Percentiles rank a stretch among this genome's conserved stretches.
Conservation (phyloP, 192 early-diverging fungal genomes). For the Entomortierella beljakovae region DNA sequence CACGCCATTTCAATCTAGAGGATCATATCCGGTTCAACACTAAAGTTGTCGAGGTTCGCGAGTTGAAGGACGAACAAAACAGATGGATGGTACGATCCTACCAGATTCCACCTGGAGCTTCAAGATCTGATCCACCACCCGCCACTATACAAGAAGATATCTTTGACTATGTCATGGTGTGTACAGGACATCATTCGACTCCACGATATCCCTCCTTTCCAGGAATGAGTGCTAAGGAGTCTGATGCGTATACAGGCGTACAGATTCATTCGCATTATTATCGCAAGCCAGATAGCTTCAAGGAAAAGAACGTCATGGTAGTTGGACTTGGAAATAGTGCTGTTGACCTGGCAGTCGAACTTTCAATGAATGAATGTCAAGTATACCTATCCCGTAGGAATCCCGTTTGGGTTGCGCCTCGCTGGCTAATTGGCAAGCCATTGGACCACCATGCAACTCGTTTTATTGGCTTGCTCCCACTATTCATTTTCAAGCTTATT, state of each 20-base stretch:
- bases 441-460: slow-evolving; percentile 60
- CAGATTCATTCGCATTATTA: slow-evolving; percentile 71
- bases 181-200: slow-evolving; percentile 68
- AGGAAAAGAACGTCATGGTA: slow-evolving; percentile 64
- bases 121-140: not conserved
- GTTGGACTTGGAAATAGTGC: slow-evolving; percentile 72
- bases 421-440: slow-evolving; percentile 63
- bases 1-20: slow-evolving; percentile 59
- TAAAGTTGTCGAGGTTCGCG: slow-evolving; percentile 59
- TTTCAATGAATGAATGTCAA: slow-evolving; percentile 63
- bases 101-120: not conserved
- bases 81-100: slow-evolving; percentile 56
- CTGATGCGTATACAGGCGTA: slow-evolving; percentile 55
- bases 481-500: slow-evolving; percentile 46
- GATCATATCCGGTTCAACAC: slow-evolving; percentile 66
- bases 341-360: slow-evolving; percentile 67
- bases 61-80: slow-evolving; percentile 51
- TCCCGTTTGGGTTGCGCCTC: slow-evolving; percentile 51
- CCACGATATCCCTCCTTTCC: slow-evolving; percentile 64
- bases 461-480: slow-evolving; percentile 50
- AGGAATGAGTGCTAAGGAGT: slow-evolving; percentile 53
- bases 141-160: slow-evolving; percentile 51
- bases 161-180: slow-evolving; percentile 74
- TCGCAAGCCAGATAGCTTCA: slow-evolving; percentile 60
- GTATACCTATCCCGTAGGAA: slow-evolving; percentile 57